Conservation (phyloP, 208 protist genomes). For the Acanthamoeba rhysodes region DNA sequence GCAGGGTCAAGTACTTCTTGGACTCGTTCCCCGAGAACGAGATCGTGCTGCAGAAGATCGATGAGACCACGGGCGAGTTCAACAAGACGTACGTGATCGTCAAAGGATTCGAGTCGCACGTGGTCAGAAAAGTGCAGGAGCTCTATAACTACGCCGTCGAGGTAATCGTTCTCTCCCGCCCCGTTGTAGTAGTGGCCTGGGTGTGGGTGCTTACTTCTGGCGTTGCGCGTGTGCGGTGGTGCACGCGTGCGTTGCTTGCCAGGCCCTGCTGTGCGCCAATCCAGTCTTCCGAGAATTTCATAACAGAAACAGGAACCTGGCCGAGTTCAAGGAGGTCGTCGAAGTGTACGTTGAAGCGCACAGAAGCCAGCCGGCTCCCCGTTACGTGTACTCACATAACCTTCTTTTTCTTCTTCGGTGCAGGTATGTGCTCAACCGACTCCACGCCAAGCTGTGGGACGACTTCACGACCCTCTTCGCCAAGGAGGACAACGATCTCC, state of each 20-base stretch:
- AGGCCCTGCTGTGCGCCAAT: constrained; percentile 39
- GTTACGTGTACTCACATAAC: not conserved
- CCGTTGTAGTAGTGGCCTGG: not conserved
- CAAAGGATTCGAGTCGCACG: constrained; percentile 10
- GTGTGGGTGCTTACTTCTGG: not conserved
- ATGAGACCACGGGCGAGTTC: constrained; percentile 40
- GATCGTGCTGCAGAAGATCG: constrained; percentile 58
- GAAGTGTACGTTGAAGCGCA: not conserved
- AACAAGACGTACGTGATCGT: constrained; percentile 47
- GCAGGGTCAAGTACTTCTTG: constrained; percentile 36
- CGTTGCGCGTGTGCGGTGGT: not conserved
- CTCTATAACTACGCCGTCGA: constrained; percentile 35
- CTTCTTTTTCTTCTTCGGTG: not conserved
- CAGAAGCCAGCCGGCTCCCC: too few species aligned
- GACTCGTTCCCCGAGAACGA: constrained; percentile 62
- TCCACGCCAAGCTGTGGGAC: constrained; percentile 55
- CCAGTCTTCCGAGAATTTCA: constrained; percentile 29
- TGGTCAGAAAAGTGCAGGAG: not conserved
- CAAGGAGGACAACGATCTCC: constrained; percentile 51
- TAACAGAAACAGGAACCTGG: not conserved
- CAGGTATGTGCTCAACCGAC: constrained; percentile 39
- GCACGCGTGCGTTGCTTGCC: not conserved
- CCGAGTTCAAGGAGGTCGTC: constrained; percentile 47
- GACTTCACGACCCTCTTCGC: not conserved
- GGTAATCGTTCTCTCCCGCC: not conserved